These are phyloP conservation scores for Trichophaea hybrida DNA, from an alignment of 2,329 filamentous ascomycete species.

Conservation along the genomic window DNA sequence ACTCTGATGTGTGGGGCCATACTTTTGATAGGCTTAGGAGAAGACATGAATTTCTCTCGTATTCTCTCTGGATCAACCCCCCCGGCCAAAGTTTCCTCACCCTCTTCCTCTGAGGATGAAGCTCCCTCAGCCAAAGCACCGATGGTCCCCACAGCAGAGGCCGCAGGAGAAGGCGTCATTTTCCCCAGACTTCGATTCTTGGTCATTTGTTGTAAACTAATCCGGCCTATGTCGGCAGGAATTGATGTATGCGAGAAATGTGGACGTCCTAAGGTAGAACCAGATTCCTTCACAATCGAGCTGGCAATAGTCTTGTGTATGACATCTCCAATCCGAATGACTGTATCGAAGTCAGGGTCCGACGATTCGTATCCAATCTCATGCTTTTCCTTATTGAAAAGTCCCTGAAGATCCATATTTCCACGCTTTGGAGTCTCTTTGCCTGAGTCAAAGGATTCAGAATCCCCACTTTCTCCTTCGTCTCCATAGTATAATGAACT, in stretches of 20 bases:
- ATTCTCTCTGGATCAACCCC: slow-evolving; percentile 12
- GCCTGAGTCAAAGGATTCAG: neutral
- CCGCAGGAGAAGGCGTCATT: neutral
- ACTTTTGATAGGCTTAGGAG: slow-evolving; percentile 1
- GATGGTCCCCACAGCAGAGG: neutral
- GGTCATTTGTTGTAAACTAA: neutral
- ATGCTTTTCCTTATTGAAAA: neutral
- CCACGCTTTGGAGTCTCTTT: neutral
- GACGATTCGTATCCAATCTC: neutral
- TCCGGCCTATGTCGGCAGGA: neutral
- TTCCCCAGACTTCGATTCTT: neutral
- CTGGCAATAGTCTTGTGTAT: slow-evolving; percentile 9
- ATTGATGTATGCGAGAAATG: slow-evolving; percentile 1
- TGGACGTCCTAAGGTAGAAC: neutral
- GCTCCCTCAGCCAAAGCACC: neutral
- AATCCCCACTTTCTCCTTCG: neutral
- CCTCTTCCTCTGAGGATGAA: neutral
- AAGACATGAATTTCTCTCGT: slow-evolving; percentile 8
- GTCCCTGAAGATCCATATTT: neutral
- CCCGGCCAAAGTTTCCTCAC: neutral
- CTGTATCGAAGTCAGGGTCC: neutral
- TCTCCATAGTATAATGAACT: neutral
- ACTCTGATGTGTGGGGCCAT: slow-evolving; percentile 8
- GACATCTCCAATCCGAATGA: slow-evolving; percentile 11
- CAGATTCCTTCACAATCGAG: slow-evolving; percentile 9